Evolutionary conservation across 2,329 filamentous ascomycete genomes (phyloP).

Genomic region (Neopestalotiopsis clavispora): DNA sequence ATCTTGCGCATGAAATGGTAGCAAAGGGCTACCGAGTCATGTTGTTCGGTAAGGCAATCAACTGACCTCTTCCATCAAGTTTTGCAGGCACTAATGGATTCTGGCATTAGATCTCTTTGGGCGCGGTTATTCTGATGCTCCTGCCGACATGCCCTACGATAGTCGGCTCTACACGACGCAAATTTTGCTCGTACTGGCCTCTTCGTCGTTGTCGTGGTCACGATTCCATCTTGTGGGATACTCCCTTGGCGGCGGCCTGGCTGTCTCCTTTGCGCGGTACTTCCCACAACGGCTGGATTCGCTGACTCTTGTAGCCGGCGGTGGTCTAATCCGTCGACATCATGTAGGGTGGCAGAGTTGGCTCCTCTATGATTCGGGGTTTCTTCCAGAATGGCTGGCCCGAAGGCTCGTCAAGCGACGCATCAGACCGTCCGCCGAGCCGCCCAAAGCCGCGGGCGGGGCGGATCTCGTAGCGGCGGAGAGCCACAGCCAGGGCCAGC

Average conservation of each 20-base stretch:
- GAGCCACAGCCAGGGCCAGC: slow-evolving; percentile 25
- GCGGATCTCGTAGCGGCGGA: slow-evolving; percentile 30
- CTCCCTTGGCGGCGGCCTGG: slow-evolving; percentile 78
- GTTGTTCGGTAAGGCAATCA: slow-evolving; percentile 65
- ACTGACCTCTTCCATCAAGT: neutral
- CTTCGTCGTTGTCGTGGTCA: slow-evolving; percentile 64
- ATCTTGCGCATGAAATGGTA: slow-evolving; percentile 69
- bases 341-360: slow-evolving; percentile 66
- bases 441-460: slow-evolving; percentile 8
- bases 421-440: slow-evolving; percentile 28
- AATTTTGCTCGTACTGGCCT: slow-evolving; percentile 68
- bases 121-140: slow-evolving; percentile 77
- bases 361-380: slow-evolving; percentile 64
- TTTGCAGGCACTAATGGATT: neutral
- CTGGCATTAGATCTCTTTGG: slow-evolving; percentile 68
- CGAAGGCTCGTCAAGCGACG: slow-evolving; percentile 48
- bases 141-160: slow-evolving; percentile 64
- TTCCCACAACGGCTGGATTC: slow-evolving; percentile 69
- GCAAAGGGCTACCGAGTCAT: slow-evolving; percentile 75
- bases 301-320: slow-evolving; percentile 69
- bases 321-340: slow-evolving; percentile 68
- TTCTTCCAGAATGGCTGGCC: slow-evolving; percentile 65
- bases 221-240: slow-evolving; percentile 78
- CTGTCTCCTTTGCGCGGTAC: slow-evolving; percentile 70
- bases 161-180: slow-evolving; percentile 68